These are phyloP conservation scores for Amphibolis antarctica DNA, from an alignment of 106 monocot genomes.

Conservation along the genomic window DNA sequence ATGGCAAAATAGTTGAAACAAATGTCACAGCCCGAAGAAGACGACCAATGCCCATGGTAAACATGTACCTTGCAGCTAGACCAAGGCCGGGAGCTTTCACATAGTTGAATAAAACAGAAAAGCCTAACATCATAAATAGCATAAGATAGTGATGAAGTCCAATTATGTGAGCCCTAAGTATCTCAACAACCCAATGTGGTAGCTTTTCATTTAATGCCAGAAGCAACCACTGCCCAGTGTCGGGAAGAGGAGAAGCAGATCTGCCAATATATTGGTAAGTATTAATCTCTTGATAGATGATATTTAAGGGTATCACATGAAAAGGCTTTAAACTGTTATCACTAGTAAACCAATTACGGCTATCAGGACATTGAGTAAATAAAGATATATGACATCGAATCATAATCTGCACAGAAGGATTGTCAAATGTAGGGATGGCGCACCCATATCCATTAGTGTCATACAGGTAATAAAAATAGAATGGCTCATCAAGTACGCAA, in stretches of 20 bases:
- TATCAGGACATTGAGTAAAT: too few relatives aligned
- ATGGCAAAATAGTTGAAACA: slow-evolving; percentile 90
- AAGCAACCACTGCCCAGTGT: slow-evolving; percentile 95
- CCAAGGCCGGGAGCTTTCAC: slow-evolving; percentile 91
- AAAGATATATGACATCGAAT: too few relatives aligned
- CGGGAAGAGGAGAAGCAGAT: slow-evolving; percentile 83
- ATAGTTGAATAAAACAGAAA: slow-evolving; percentile 82
- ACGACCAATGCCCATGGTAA: slow-evolving; percentile 90
- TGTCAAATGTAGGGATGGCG: too few relatives aligned
- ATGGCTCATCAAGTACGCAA: too few relatives aligned
- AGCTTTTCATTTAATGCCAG: slow-evolving; percentile 81
- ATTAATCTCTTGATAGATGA: not conserved
- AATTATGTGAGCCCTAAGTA: slow-evolving; percentile 70
- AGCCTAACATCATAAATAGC: slow-evolving; percentile 85
- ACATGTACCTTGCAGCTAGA: slow-evolving; percentile 86
- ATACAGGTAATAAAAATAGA: too few relatives aligned
- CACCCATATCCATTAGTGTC: too few relatives aligned
- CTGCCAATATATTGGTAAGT: slow-evolving; percentile 30
- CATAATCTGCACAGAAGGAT: too few relatives aligned
- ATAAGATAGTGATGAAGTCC: slow-evolving; percentile 90
- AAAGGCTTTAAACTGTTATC: too few relatives aligned
- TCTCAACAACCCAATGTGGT: slow-evolving; percentile 45
- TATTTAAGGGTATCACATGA: too few relatives aligned
- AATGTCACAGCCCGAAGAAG: slow-evolving; percentile 78
- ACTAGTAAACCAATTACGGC: too few relatives aligned